phyloP scores from a whole-genome alignment of 2,329 filamentous ascomycete genomes.

The Graphilbum ipis-grandicollis region DNA sequence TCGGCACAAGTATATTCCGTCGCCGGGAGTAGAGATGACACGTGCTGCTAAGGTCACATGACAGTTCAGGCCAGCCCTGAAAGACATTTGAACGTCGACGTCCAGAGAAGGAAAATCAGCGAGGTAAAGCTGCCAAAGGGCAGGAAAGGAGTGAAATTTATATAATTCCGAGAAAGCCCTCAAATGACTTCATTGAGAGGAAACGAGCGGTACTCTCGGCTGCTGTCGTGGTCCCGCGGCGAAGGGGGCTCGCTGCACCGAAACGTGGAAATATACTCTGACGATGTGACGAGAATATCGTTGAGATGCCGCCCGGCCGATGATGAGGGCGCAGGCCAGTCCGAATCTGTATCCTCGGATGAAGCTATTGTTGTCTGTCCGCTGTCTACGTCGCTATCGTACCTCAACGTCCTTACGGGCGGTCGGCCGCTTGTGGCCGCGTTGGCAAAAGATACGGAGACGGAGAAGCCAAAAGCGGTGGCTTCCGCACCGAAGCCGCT shows the following conservation, averaged over 20 bases:
- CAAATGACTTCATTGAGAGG: neutral
- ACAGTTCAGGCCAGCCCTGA: too few relatives aligned
- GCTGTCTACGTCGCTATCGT: slow-evolving; percentile 36
- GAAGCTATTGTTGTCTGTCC: slow-evolving; percentile 30
- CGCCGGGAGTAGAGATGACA: too few relatives aligned
- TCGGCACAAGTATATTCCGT: too few relatives aligned
- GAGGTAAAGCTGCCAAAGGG: too few relatives aligned
- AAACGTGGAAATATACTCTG: slow-evolving; percentile 31
- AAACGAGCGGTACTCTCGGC: neutral
- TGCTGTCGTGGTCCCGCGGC: neutral
- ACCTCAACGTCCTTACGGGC: slow-evolving; percentile 31
- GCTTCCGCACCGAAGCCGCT: neutral
- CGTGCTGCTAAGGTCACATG: too few relatives aligned
- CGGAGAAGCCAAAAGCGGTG: neutral
- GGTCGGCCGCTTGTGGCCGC: slow-evolving; percentile 12
- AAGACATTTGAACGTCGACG: too few relatives aligned
- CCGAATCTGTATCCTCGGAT: slow-evolving; percentile 14
- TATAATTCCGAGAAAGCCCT: too few relatives aligned
- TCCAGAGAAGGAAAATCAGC: too few relatives aligned
- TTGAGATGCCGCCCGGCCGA: slow-evolving; percentile 19
- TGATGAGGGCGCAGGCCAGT: too few relatives aligned
- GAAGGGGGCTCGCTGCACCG: neutral
- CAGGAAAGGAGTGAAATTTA: too few relatives aligned
- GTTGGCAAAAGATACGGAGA: slow-evolving; percentile 3
- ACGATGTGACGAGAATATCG: slow-evolving; percentile 32